A percentile compares a stretch with the other conserved stretches of the same genome.
Conservation (phyloP, 2,329 filamentous ascomycete species). For the Paraphaeosphaeria sporulosa region DNA sequence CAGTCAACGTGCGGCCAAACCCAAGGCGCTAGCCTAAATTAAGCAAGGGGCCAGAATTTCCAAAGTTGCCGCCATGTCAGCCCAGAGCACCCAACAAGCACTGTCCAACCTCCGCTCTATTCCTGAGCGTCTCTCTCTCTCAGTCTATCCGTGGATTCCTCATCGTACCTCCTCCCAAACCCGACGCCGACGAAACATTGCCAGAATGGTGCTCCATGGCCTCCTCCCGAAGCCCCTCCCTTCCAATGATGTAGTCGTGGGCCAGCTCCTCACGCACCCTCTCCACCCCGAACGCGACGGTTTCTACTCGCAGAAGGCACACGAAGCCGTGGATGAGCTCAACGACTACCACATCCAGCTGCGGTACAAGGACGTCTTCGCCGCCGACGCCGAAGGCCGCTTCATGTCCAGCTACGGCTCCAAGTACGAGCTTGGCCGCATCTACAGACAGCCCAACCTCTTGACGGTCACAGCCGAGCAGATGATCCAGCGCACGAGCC, state of each 20-base stretch:
- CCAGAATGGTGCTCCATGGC: conserved; percentile 44
- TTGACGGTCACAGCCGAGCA: conserved; percentile 47
- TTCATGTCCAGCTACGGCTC: conserved; percentile 50
- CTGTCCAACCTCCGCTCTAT: conserved; percentile 11
- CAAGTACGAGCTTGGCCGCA: conserved; percentile 47
- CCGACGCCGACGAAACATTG: background rate
- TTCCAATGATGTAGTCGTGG: conserved; percentile 43
- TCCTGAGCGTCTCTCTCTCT: background rate
- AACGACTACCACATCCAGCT: conserved; percentile 51
- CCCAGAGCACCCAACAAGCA: conserved; percentile 9
- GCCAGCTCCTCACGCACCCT: conserved; percentile 47
- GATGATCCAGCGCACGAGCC: conserved; percentile 47
- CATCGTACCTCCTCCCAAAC: background rate
- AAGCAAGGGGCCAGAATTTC: conserved; percentile 19
- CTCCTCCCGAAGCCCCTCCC: conserved; percentile 48
- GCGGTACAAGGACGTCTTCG: conserved; percentile 49
- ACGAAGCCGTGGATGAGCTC: conserved; percentile 45
- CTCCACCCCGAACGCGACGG: conserved; percentile 47
- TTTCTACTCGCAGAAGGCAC: conserved; percentile 45
- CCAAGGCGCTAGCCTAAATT: conserved; percentile 28
- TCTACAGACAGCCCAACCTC: conserved; percentile 48
- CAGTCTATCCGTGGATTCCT: no score
- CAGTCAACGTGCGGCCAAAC: conserved; percentile 25
- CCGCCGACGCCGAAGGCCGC: conserved; percentile 46
- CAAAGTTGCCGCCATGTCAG: conserved; percentile 16